These are phyloP conservation scores for Aphanomyces stellatus DNA, from an alignment of 352 stramenopile species.

Conservation along the genomic window DNA sequence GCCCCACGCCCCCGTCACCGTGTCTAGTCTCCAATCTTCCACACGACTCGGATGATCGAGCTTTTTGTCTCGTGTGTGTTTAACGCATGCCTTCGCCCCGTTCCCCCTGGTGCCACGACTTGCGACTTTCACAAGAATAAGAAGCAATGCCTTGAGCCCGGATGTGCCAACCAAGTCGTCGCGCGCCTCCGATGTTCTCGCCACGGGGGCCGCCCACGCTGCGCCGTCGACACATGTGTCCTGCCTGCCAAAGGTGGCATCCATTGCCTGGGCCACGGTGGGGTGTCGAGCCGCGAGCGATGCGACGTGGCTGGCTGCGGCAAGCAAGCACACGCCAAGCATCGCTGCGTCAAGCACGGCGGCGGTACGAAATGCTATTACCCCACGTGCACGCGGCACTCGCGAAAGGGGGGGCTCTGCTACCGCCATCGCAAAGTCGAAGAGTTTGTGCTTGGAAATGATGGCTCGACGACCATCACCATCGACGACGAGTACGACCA, in stretches of 20 bases:
- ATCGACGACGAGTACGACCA: no score
- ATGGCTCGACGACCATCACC: no score
- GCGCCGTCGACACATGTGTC: slow-evolving; percentile 55
- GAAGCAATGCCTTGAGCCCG: slow-evolving; percentile 1
- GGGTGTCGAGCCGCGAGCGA: background rate
- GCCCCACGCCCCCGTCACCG: no score
- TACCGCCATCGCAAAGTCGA: background rate
- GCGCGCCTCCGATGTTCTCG: slow-evolving; percentile 53
- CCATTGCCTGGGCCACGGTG: slow-evolving; percentile 2
- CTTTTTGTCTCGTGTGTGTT: background rate
- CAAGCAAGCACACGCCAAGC: slow-evolving; percentile 12
- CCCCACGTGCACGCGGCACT: background rate
- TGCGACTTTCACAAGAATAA: slow-evolving; percentile 18
- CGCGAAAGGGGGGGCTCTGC: background rate
- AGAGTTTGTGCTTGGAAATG: background rate
- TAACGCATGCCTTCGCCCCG: background rate
- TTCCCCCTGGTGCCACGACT: background rate
- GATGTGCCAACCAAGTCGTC: slow-evolving; percentile 10
- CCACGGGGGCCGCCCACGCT: slow-evolving; percentile 75
- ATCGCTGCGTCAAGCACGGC: slow-evolving; percentile 7
- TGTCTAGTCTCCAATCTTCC: no score
- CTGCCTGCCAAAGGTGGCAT: slow-evolving; percentile 23
- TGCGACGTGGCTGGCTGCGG: slow-evolving; percentile 1
- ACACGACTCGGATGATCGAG: no score
- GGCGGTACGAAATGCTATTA: background rate